These are phyloP conservation scores for Diaporthe destruens DNA, from an alignment of 2,329 filamentous ascomycete species.

Conservation along the genomic window DNA sequence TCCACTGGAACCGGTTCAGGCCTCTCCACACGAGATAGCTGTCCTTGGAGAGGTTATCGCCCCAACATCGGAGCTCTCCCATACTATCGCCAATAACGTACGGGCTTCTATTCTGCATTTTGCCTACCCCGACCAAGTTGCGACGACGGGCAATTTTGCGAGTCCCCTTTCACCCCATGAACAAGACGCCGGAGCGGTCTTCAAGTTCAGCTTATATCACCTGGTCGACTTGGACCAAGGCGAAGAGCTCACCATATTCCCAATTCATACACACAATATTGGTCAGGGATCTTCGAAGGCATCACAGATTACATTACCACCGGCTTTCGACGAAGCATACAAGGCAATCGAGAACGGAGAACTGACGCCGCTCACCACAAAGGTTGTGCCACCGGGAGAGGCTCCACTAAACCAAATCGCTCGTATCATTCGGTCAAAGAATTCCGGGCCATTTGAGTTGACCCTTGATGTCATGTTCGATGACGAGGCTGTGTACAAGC, in stretches of 20 bases:
- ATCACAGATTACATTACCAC: background rate
- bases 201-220: conserved; percentile 15
- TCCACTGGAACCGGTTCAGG: background rate
- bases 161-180: conserved; percentile 4
- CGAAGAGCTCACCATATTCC: background rate
- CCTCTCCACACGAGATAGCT: background rate
- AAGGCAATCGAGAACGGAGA: background rate
- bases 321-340: background rate
- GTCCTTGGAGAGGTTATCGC: conserved; percentile 12
- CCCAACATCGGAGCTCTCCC: background rate
- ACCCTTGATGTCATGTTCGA: conserved; percentile 66
- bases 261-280: background rate
- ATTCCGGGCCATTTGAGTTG: conserved; percentile 64
- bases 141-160: conserved; percentile 4
- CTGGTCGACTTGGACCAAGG: conserved; percentile 1
- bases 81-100: conserved; percentile 12
- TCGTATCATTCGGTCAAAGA: conserved; percentile 62
- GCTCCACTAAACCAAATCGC: conserved; percentile 52
- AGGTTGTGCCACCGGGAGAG: background rate
- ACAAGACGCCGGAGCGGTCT: conserved; percentile 10
- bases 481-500: conserved; percentile 49
- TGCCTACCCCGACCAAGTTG: conserved; percentile 9
- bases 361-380: background rate
- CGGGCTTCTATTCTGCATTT: conserved; percentile 13
- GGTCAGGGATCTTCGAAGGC: background rate